These are phyloP conservation scores for Circinella umbellata DNA, from an alignment of 371 early-diverging fungal genomes.

Conservation along the genomic window DNA sequence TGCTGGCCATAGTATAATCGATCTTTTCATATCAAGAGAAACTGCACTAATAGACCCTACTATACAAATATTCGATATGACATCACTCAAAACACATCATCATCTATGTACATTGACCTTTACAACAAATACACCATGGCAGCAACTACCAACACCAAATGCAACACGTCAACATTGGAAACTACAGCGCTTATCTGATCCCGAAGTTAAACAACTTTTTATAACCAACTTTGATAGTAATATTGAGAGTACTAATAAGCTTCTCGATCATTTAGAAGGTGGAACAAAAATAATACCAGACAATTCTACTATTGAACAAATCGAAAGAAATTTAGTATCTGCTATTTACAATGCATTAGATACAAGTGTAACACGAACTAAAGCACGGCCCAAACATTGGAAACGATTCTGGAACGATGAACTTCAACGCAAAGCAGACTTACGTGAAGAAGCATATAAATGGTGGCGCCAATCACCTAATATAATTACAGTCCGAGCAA, in stretches of 20 bases:
- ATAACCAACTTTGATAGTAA: neutral
- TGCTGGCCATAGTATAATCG: conserved; percentile 17
- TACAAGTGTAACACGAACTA: neutral
- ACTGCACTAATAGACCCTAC: neutral
- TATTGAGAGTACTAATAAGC: neutral
- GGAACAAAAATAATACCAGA: neutral
- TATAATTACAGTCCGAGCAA: neutral
- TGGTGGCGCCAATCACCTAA: neutral
- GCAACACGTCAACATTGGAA: conserved; percentile 12
- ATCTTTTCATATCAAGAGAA: conserved; percentile 3
- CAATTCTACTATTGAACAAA: neutral
- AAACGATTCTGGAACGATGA: conserved; percentile 18
- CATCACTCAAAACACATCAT: conserved; percentile 8
- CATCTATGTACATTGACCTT: conserved; percentile 1
- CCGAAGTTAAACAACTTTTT: neutral
- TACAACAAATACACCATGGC: neutral
- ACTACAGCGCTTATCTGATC: neutral
- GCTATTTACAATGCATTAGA: conserved; percentile 16
- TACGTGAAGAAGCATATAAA: conserved; percentile 6
- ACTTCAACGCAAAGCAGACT: conserved; percentile 1
- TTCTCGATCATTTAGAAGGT: neutral
- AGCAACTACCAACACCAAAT: neutral
- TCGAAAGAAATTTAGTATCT: neutral
- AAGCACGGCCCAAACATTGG: neutral
- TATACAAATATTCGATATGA: neutral